Conservation (phyloP, 371 early-diverging fungal species). For the Apophysomyces sp. region DNA sequence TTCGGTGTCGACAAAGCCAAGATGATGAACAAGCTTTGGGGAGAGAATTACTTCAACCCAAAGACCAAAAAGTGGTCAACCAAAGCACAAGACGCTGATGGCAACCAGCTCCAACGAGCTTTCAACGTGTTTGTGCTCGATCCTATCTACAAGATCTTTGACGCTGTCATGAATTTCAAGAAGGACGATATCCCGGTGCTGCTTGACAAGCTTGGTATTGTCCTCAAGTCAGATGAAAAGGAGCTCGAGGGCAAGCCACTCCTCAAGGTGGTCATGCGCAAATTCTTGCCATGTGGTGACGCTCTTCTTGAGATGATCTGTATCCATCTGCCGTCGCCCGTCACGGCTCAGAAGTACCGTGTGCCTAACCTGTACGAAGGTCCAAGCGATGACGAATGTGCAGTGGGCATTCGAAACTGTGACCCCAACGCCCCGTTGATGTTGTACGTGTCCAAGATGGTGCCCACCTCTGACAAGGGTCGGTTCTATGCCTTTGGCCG, state of each 20-base stretch:
- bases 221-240: conserved; percentile 80
- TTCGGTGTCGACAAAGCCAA: conserved; percentile 93
- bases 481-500: conserved; percentile 99
- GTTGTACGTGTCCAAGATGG: conserved; percentile 99
- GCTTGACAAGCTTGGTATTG: conserved; percentile 86
- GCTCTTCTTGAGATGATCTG: conserved; percentile 98
- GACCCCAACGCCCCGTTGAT: conserved; percentile 96
- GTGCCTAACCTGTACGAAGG: conserved; percentile 96
- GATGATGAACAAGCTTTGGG: conserved; percentile 94
- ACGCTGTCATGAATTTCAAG: conserved; percentile 93
- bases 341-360: conserved; percentile 94
- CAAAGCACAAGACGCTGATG: conserved; percentile 70
- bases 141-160: conserved; percentile 98
- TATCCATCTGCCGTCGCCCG: conserved; percentile 97
- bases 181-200: conserved; percentile 80
- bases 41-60: conserved; percentile 97
- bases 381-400: conserved; percentile 94
- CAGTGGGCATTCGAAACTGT: conserved; percentile 83
- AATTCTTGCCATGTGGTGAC: conserved; percentile 99
- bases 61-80: conserved; percentile 93
- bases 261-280: conserved; percentile 96
- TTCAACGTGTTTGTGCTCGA: conserved; percentile 98
- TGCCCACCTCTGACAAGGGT: conserved; percentile 98
- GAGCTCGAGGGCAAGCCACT: conserved; percentile 92
- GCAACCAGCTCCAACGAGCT: conserved; percentile 87